Evolutionary conservation across 2,329 filamentous ascomycete genomes (phyloP).

Genomic region (Penicillium thymicola): DNA sequence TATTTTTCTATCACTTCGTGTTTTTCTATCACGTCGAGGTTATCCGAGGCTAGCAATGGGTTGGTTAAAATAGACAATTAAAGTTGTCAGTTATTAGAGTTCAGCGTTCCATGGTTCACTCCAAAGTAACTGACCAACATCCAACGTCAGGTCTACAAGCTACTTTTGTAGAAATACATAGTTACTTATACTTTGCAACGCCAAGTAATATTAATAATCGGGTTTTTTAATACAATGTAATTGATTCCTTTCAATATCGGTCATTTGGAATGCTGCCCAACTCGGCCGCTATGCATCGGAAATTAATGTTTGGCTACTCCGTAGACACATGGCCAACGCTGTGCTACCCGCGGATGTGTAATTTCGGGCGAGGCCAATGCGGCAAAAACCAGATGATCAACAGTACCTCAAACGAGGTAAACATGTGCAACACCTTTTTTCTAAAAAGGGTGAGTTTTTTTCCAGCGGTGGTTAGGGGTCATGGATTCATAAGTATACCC

Average conservation of each 20-base stretch:
- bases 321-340: constrained; percentile 10
- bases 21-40: not conserved
- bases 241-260: not conserved
- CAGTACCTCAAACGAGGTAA: not conserved
- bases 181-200: not conserved
- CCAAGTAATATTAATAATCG: not conserved
- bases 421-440: not conserved
- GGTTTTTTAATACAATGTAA: not conserved
- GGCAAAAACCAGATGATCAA: constrained; percentile 1
- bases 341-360: constrained; percentile 5
- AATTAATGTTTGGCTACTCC: constrained; percentile 8
- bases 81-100: constrained; percentile 5
- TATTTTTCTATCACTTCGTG: not conserved
- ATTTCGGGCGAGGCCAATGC: constrained; percentile 4
- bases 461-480: not conserved
- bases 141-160: not conserved
- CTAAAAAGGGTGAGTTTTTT: not conserved
- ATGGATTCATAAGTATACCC: not conserved
- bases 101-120: constrained; percentile 11
- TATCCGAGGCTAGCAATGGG: not conserved
- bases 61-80: constrained; percentile 7
- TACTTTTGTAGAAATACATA: not conserved
- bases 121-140: constrained; percentile 3
- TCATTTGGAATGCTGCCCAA: constrained; percentile 8
- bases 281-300: not conserved